phyloP scores from a whole-genome alignment of 345 rosid species.

The Physaria fendleri region DNA sequence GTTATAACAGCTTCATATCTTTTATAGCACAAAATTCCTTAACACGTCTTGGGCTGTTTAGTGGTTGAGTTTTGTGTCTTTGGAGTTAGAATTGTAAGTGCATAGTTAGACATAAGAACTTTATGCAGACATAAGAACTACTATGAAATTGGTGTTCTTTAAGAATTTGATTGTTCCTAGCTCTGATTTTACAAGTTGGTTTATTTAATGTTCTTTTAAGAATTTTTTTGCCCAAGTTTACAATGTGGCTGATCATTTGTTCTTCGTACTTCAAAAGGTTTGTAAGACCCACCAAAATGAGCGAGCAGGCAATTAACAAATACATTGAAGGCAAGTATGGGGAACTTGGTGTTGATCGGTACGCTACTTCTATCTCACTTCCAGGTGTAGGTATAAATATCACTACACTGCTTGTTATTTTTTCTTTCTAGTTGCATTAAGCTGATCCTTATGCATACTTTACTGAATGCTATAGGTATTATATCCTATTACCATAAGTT shows the following conservation, averaged over 20 bases:
- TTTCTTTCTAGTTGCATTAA: background rate
- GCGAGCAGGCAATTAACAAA: conserved; percentile 56
- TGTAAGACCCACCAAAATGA: conserved; percentile 79
- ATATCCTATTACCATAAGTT: background rate
- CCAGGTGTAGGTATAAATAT: background rate
- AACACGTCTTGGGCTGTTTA: background rate
- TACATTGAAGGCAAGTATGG: conserved; percentile 87
- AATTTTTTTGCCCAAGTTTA: background rate
- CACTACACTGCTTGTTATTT: background rate
- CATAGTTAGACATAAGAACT: background rate
- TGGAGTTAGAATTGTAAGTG: background rate
- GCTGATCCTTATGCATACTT: background rate
- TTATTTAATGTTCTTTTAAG: background rate
- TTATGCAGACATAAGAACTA: background rate
- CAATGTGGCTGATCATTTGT: conserved; percentile 1
- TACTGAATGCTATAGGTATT: background rate
- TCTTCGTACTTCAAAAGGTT: conserved; percentile 39
- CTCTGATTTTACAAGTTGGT: background rate
- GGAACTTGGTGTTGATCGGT: conserved; percentile 87
- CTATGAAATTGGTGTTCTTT: background rate
- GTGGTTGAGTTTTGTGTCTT: background rate
- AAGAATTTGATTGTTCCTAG: background rate
- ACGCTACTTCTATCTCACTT: conserved; percentile 21
- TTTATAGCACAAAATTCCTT: background rate
- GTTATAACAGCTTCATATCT: conserved; percentile 30